These are phyloP conservation scores for Suillus variegatus DNA, from an alignment of 768 basidiomycete genomes.

Conservation along the genomic window DNA sequence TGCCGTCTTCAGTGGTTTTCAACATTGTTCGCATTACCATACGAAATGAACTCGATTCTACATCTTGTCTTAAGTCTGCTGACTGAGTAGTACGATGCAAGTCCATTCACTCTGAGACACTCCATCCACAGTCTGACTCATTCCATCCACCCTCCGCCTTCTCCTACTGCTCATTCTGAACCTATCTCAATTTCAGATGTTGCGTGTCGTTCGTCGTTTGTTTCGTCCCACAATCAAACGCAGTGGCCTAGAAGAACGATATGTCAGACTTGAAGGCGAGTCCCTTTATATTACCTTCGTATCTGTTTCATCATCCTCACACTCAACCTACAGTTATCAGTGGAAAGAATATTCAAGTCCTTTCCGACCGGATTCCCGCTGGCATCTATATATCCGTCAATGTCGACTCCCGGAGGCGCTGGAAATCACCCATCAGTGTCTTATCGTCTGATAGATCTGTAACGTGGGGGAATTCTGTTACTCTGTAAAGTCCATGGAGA, in stretches of 20 bases:
- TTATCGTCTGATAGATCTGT: background rate
- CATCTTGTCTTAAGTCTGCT: no score
- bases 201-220: no score
- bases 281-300: background rate
- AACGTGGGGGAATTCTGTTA: background rate
- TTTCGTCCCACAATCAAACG: no score
- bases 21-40: no score
- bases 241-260: background rate
- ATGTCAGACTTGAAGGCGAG: background rate
- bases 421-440: background rate
- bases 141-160: no score
- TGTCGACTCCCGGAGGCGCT: background rate
- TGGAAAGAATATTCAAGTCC: background rate
- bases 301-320: background rate
- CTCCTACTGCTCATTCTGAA: no score
- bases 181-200: no score
- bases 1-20: no score
- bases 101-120: no score
- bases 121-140: background rate
- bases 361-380: background rate
- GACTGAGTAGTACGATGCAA: no score
- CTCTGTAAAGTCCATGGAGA: background rate
- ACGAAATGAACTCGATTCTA: no score
- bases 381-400: background rate
- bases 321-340: background rate